Evolutionary conservation across 225 moss, liverwort and hornwort species (phyloP), one percentile per base, ranked within the genome.

Genomic region (Neckera pumila): DNA sequence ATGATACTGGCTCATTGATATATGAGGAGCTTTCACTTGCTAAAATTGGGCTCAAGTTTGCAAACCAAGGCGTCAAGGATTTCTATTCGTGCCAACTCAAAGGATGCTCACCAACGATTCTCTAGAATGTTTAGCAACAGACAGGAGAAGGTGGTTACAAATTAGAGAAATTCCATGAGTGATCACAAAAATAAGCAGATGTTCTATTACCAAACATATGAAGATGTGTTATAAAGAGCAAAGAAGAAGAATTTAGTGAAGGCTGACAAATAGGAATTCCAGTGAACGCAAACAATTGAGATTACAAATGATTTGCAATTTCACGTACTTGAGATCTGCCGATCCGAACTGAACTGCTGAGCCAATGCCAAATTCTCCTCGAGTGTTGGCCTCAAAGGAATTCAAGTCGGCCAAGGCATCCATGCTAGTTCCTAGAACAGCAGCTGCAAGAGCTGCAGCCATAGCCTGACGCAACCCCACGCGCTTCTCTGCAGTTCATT

Each of bases 331-430:
- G 34, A 99, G 90, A 92, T 99, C 99, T 49, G 97, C 97, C 57
- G 99, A 99, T 47, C 99, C 99, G 80, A 94, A 99, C 74, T 99
- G 99, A 77, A 95, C 99, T 87, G 99, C 99, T 36, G 99, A 99
- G 79, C 99, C 99, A 81, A 99, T 95, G 66, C 99, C 99, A 31
- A 99, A 99, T 67, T 99, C 99, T 79, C 99, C 99, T 45, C 99
- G 93, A 28, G 96, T 99, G 85, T 97, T 96, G 84, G 97, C 99
- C 93, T 99, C 99, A 47, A 96, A 96, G 56, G 92, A 88, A 89
- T 99, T 99, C 91, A 99, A 90, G 58, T 96, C 99, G 23, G 99
- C 99, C 89, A 93, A 69, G 17, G 99, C 97, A 57, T 96, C 95
- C 93, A 94, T 90, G 90, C 96, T 95, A 61, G 96, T 95, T 84